Evolutionary conservation across 2,329 filamentous ascomycete genomes (phyloP).

Genomic region (Dryadomyces sulphureus): DNA sequence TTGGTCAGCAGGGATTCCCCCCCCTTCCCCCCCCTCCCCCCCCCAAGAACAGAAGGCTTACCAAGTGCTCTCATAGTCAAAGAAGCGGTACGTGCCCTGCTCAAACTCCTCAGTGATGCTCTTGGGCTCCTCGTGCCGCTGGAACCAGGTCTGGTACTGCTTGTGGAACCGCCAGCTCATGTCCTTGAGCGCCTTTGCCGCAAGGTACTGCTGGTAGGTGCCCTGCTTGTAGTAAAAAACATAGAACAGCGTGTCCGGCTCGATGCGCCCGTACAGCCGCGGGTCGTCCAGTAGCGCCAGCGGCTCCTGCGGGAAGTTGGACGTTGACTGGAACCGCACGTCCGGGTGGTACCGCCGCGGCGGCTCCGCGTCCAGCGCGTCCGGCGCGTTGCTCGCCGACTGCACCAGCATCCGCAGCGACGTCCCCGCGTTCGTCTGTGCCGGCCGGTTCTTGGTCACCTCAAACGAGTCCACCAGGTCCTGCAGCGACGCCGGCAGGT

Average conservation of each 20-base stretch:
- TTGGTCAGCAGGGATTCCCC: neutral
- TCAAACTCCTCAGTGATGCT: slow-evolving; percentile 97
- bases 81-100: slow-evolving; percentile 97
- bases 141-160: slow-evolving; percentile 99
- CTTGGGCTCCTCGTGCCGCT: slow-evolving; percentile 95
- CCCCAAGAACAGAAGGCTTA: slow-evolving; percentile 32
- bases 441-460: slow-evolving; percentile 55
- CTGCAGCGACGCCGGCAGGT: slow-evolving; percentile 75
- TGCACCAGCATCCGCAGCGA: slow-evolving; percentile 61
- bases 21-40: too few species aligned
- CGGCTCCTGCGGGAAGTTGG: slow-evolving; percentile 88
- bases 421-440: slow-evolving; percentile 45
- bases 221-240: slow-evolving; percentile 98
- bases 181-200: slow-evolving; percentile 91
- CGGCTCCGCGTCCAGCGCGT: slow-evolving; percentile 64
- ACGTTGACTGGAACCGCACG: slow-evolving; percentile 55
- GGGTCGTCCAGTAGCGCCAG: slow-evolving; percentile 84
- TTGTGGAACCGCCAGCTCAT: slow-evolving; percentile 99
- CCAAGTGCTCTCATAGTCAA: slow-evolving; percentile 99
- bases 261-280: slow-evolving; percentile 72
- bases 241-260: slow-evolving; percentile 94
- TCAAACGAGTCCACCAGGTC: slow-evolving; percentile 90
- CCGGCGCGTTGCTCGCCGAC: slow-evolving; percentile 60
- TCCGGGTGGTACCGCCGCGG: slow-evolving; percentile 76
- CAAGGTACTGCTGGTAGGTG: slow-evolving; percentile 87